Evolutionary conservation across 1,284 basidiomycete species (phyloP), one percentile per base, ranked within the genome.

Genomic region (Leccinum subrobustum): DNA sequence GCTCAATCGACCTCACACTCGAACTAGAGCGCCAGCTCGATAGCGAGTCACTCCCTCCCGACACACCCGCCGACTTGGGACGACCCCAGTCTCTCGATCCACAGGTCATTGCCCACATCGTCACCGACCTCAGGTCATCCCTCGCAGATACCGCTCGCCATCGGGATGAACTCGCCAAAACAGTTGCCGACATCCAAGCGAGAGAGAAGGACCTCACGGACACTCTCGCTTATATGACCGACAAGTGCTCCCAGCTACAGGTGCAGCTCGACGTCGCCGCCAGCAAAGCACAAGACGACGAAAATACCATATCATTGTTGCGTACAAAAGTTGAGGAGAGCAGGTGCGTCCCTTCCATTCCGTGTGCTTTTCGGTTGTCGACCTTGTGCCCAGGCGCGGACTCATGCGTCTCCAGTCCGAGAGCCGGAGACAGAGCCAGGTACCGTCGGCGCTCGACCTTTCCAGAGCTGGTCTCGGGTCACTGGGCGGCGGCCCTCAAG

Each of bases 351-450:
- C 35, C 20, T 54, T 51, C 9, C 33, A 25, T 54, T 7, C 27
- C 23, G 25, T 33, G 18, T 31, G 7, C 52, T 58, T 31, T 47
- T 27, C 51, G 16, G 18, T 25, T 51, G 44, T 54, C 44, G 52
- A 67, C 58, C 20, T 52, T 50, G 25, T 6, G 25, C 20, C 25
- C 68, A 92, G 90, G 66, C 87, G 92, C 59, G 93, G 91, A 12
- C 81, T 97, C 44, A 95, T 96, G 92, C 83, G 90, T n/a, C 79
- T 97, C 18, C 94, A 96, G 73, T 87, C 88, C 35, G 93, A 95
- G 72, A 88, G 80, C 68, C 82, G 90, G 65, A 79, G 89, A 47
- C 83, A 84, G 70, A 89, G 86, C 69, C 74, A 77, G 60, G 76
- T 78, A 12, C 79, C 82, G 16, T 69, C 80, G 31, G 69, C 79